Conservation (phyloP, 2,329 filamentous ascomycete genomes). For the Alternaria consortialis region DNA sequence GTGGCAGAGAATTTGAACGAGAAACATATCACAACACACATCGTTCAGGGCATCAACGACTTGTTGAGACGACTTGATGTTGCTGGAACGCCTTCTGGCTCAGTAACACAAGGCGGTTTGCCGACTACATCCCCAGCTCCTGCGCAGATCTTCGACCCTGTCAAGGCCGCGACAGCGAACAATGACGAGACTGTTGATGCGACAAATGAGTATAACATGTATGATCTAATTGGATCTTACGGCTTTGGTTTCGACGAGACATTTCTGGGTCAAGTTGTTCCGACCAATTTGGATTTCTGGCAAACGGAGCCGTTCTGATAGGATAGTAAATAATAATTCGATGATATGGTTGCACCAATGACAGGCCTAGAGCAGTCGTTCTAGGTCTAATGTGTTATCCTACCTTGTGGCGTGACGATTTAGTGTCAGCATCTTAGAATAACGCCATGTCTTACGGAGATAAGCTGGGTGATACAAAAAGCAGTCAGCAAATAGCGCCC, state of each 20-base stretch:
- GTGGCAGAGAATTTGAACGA: slow-evolving; percentile 41
- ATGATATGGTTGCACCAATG: too few relatives aligned
- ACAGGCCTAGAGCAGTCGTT: too few relatives aligned
- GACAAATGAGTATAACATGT: slow-evolving; percentile 35
- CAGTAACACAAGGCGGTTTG: background rate
- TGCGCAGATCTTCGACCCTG: slow-evolving; percentile 4
- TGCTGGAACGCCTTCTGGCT: slow-evolving; percentile 23
- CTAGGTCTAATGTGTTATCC: too few relatives aligned
- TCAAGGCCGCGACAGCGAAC: slow-evolving; percentile 6
- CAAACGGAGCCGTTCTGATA: slow-evolving; percentile 35
- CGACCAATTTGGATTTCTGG: slow-evolving; percentile 44
- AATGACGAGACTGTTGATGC: background rate
- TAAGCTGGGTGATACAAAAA: too few relatives aligned
- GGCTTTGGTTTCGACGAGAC: slow-evolving; percentile 46
- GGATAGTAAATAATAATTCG: background rate
- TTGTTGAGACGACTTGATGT: slow-evolving; percentile 39
- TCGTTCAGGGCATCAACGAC: slow-evolving; percentile 42
- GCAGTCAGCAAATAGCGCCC: too few relatives aligned
- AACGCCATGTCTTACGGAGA: too few relatives aligned
- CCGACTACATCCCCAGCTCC: background rate
- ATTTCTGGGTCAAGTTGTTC: slow-evolving; percentile 40
- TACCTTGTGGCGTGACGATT: too few relatives aligned
- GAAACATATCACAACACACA: slow-evolving; percentile 42
- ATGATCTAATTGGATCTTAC: slow-evolving; percentile 43
- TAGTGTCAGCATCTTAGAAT: too few relatives aligned